Evolutionary conservation across 1,284 basidiomycete species (phyloP), one percentile per base, ranked within the genome.

Genomic region (Uromyces viciae-fabae): DNA sequence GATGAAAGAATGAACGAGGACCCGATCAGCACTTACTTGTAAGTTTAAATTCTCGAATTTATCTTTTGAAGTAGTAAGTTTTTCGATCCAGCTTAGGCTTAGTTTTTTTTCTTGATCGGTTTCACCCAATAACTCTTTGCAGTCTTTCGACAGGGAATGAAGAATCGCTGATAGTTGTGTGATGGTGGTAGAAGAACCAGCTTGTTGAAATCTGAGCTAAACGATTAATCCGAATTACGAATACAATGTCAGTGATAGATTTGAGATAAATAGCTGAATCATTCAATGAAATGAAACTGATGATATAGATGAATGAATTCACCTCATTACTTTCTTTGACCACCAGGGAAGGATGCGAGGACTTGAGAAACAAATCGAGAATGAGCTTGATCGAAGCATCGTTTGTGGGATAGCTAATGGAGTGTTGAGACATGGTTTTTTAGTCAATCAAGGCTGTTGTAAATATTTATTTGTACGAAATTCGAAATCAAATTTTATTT

Each of bases 321-420:
- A 71, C 68, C 68, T 71, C 68, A 19, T 40, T 33, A 71, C 68
- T 19, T 43, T 49, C 68, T 33, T 71, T 43, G 3, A 71, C 25
- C 1, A 3, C 33, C 17, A 71, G 43, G 42, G 46, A 43, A 25
- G 75, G 62, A n/a, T 36, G n/a, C 42, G 40, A 17, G n/a, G 22
- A 11, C 42, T 77, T 77, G 43, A 77, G 75, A 25, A 77, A 77
- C 7, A 77, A 42, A 36, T 66, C 43, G 43, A 40, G 19, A 25
- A 77, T 38, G 42, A 77, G 75, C 40, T 60, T 38, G 42, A 42
- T 46, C 64, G 68, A 64, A 73, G 40, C 60, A 66, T 62, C 49
- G 33, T 31, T 62, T 54, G 33, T 52, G 40, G 42, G 82, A 74
- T 28, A 40, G 40, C 40, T 42, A 42, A 69, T 36, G 19, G 66